Evolutionary conservation across 1,284 basidiomycete genomes (phyloP), one percentile per base, ranked within the genome.

Genomic region (Papiliotrema laurentii): DNA sequence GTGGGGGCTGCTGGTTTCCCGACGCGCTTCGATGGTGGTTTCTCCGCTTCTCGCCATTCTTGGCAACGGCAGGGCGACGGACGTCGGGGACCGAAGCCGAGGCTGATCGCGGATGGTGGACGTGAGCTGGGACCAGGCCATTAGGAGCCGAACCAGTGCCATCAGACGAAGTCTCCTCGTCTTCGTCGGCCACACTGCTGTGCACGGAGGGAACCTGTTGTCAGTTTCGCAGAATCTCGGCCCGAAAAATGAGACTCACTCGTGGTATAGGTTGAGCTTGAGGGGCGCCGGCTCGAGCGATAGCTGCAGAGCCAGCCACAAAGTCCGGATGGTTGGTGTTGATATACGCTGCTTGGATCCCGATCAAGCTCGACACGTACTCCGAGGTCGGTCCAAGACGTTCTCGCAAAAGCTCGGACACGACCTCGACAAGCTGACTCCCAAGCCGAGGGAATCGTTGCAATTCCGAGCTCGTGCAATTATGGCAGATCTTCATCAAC

Each of bases 401-500:
- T 75, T 98, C 96, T 47, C 92, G 83, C 36, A 99, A 77, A 14
- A 99, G 80, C 65, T 98, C 96, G 0, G 92, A 97, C 16, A 99
- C 91, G n/a, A 88, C 88, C 71, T 99, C 96, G 59, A 99, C 86
- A 26, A 98, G 78, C 66, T 96, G 92, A 0, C 93, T 84, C 66
- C 97, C 92, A 22, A 99, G 76, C 35, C 84, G 80, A 16, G 96
- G 96, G 80, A 97, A 99, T 21, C 94, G 84, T 80, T 93, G 87
- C n/a, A 99, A 79, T 74, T 97, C 96, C 45, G 82, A 73, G 66
- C 85, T 88, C 7, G 93, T 96, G 76, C 93, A 97, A 69, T 94
- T 97, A 74, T 99, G 96, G 74, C 96, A 98, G 54, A 99, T 96
- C 80, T 97, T 97, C 67, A 99, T 97, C 47, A 99, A 78, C 74